Evolutionary conservation across 108 stramenopile species (phyloP).

Genomic region (Cyclotella sp.): DNA sequence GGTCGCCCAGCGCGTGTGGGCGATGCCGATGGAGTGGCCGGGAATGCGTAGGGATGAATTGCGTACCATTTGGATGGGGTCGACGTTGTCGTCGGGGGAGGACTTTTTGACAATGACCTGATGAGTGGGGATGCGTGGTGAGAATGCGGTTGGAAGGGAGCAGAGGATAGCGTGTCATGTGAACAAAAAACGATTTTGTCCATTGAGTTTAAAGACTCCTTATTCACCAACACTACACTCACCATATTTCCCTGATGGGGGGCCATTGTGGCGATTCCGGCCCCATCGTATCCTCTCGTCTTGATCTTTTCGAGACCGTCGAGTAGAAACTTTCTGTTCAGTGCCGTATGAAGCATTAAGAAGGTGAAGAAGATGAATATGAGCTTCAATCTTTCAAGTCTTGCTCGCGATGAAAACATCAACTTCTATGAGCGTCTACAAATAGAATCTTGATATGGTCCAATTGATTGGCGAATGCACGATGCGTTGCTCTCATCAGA

Average conservation of each 20-base stretch:
- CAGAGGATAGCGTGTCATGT: neutral
- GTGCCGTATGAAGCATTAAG: neutral
- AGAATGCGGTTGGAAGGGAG: neutral
- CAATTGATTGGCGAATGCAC: no score
- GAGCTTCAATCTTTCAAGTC: no score
- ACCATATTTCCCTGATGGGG: constrained; percentile 36
- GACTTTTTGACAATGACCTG: constrained; percentile 77
- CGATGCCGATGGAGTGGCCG: constrained; percentile 78
- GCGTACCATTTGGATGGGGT: constrained; percentile 75
- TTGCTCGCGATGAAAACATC: neutral
- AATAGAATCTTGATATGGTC: no score
- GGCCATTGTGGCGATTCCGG: constrained; percentile 79
- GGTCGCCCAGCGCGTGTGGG: constrained; percentile 94
- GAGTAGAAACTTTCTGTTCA: constrained; percentile 55
- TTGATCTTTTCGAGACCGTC: constrained; percentile 86
- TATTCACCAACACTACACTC: constrained; percentile 5
- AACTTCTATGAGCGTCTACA: no score
- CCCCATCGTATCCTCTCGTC: constrained; percentile 89
- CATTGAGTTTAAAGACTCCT: no score
- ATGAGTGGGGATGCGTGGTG: neutral
- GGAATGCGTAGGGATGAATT: constrained; percentile 29
- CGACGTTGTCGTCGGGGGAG: constrained; percentile 66
- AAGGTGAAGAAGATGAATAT: no score
- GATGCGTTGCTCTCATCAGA: no score
- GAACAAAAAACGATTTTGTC: no score